A percentile compares a stretch with the other conserved stretches of the same genome.
phyloP scores from a whole-genome alignment of 345 rosid species.

The Euclidium syriacum region DNA sequence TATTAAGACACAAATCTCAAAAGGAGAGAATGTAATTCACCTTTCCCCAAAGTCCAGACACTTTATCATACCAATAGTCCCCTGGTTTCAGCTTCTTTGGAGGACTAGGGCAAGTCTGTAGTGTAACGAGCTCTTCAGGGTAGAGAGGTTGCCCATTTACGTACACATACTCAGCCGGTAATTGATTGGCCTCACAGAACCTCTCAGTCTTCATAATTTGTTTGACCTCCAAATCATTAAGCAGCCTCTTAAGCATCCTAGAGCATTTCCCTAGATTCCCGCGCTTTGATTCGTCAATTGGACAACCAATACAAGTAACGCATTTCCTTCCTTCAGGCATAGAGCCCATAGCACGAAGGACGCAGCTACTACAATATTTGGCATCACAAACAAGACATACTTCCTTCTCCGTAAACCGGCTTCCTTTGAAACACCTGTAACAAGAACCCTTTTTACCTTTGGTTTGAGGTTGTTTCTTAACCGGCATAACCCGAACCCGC shows the following conservation, averaged over 20 bases:
- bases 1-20: neutral
- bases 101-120: conserved; percentile 78
- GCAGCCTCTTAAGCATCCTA: conserved; percentile 84
- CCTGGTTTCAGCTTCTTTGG: conserved; percentile 96
- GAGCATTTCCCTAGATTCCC: conserved; percentile 83
- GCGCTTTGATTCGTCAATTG: conserved; percentile 75
- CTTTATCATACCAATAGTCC: conserved; percentile 98
- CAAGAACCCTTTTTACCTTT: conserved; percentile 89
- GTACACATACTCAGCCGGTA: conserved; percentile 78
- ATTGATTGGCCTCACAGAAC: conserved; percentile 86
- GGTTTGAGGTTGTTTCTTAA: conserved; percentile 49
- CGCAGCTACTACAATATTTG: conserved; percentile 82
- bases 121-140: conserved; percentile 68
- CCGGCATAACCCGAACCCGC: conserved; percentile 32
- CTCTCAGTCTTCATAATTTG: conserved; percentile 94
- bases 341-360: conserved; percentile 99
- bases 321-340: conserved; percentile 99
- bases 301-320: conserved; percentile 78
- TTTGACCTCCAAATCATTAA: conserved; percentile 84
- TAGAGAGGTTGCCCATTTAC: conserved; percentile 81
- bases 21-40: conserved; percentile 36
- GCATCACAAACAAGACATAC: conserved; percentile 95
- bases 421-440: conserved; percentile 85
- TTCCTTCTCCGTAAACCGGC: conserved; percentile 89
- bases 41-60: conserved; percentile 99